Base-by-base conservation (phyloP, 2,329 filamentous ascomycete genomes). In the Fusarium odoratissimum region DNA sequence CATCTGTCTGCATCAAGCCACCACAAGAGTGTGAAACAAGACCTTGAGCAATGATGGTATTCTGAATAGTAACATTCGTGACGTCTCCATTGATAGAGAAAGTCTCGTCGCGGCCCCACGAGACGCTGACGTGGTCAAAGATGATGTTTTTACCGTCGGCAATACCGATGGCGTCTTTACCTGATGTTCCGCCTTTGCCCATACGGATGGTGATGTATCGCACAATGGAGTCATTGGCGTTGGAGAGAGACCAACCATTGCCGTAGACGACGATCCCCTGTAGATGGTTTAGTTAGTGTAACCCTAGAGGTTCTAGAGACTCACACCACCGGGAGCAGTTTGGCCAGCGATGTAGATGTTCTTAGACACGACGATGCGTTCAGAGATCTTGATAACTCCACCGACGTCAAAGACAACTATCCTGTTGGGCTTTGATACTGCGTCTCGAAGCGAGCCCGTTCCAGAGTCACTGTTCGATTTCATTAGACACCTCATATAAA, bases 71-170 rank as follows among this genome's bases (percentile, higher is more conserved):
- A 49, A 88, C 83, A 60, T 87, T 87, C 21, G 80, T 79, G 2
- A 82, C 83, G 3, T 80, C 81, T 1, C 85, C 86, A 28, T 80
- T 86, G 73, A 88, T 88, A 17, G 83, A 84, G 71, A 87, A 88
- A 2, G 85, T 88, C 78, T 89, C 87, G 64, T 88, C 86, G 16
- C 86, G 85, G n/a, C 87, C 87, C 85, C 86, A 89, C 1, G 85
- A 83, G 21, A 86, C 84, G 25, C 83, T 85, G 37, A 88, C 79
- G 68, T 89, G 88, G 75, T 89, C 87, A 71, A 89, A 87, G 49
- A 89, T 89, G 81, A 89, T 87, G 69, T 84, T 86, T 37, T 79
- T 78, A 12, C 86, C 86, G 13, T 86, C 83, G 9, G 86, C 87
- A 62, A 90, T 88, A 23, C 82, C 85, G 45, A 88, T 82, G 5